Evolutionary conservation across 1,284 basidiomycete genomes (phyloP), one percentile per base, ranked within the genome.

Genomic region (Xerocomus amazonicus): DNA sequence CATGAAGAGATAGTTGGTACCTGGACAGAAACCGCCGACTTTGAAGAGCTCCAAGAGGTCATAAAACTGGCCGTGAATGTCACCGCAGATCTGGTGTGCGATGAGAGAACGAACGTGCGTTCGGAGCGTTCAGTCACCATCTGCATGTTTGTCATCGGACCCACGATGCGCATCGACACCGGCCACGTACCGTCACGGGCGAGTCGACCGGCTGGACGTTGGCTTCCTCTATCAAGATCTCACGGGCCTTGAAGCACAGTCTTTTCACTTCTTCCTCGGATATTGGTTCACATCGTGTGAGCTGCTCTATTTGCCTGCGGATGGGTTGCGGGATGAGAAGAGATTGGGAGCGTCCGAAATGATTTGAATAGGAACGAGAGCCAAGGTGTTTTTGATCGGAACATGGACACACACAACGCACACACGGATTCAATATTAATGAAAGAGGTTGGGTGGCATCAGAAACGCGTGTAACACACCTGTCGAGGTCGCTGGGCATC

Each of bases 1-100:
- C 90, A 99, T 96, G 78, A 99, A 99, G 50, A 99, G 85, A 70
- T 99, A 99, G 68, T 93, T 96, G 9, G 96, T 97, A 31, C 93
- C 87, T 46, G 96, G 96, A 70, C 94, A 98, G 63, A 86, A 85
- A 12, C 96, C 95, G 26, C 96, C 97, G 32, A 97, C 86, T 67
- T 88, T 88, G 79, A 99, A 98, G 45, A 98, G 79, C 73, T 99
- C 94, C 83, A 97, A 87, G 57, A 99, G 80, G 69, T 99, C 96
- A 70, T 90, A 97, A 69, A 99, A 99, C 67, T 99, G 96, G 10
- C 96, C 96, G 65, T 99, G 96, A 47, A 99, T 99, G 73, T 99
- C 97, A 17, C 96, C 96, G 66, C 97, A 99, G 70, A 99, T 95
- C 92, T 94, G 45, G 47, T 14, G 35, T 14, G 36, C 16, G n/a